Evolutionary conservation across 2,329 filamentous ascomycete species (phyloP).

Genomic region (Penicillium oxalicum): DNA sequence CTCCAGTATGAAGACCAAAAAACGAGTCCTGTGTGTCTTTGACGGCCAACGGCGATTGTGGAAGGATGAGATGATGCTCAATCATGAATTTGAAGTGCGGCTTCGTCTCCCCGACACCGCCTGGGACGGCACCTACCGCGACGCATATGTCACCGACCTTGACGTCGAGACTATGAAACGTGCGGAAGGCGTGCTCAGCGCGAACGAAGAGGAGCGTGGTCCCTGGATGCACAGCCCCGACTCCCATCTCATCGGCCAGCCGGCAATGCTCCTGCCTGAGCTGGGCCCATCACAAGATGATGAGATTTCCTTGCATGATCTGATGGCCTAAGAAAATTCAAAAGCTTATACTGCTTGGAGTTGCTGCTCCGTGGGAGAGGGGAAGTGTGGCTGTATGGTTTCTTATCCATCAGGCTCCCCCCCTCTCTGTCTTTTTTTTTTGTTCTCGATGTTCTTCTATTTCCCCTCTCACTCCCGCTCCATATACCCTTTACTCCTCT

Average conservation of each 20-base stretch:
- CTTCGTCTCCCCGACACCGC: conserved; percentile 69
- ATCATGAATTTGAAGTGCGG: conserved; percentile 88
- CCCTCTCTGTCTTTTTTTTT: conserved; percentile 5
- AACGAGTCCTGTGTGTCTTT: conserved; percentile 88
- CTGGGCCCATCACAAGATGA: conserved; percentile 24
- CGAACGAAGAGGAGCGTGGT: conserved; percentile 82
- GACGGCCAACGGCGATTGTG: conserved; percentile 80
- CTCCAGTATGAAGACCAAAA: conserved; percentile 97
- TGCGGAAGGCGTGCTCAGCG: conserved; percentile 73
- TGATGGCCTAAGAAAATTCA: conserved; percentile 19
- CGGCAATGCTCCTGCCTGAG: conserved; percentile 28
- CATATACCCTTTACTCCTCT: conserved; percentile 5
- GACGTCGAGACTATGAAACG: conserved; percentile 85
- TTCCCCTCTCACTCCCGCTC: conserved; percentile 5
- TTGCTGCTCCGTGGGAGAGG: no score
- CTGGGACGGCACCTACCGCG: conserved; percentile 75
- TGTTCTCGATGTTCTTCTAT: conserved; percentile 6
- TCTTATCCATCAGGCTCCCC: not conserved
- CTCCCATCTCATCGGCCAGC: conserved; percentile 30
- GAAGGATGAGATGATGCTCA: conserved; percentile 99
- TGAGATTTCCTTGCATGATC: conserved; percentile 32
- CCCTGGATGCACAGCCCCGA: conserved; percentile 55
- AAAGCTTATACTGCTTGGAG: no score
- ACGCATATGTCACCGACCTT: conserved; percentile 83
- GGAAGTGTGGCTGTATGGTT: no score